phyloP scores from a whole-genome alignment of 768 basidiomycete genomes.

The Lentinula lateritia region DNA sequence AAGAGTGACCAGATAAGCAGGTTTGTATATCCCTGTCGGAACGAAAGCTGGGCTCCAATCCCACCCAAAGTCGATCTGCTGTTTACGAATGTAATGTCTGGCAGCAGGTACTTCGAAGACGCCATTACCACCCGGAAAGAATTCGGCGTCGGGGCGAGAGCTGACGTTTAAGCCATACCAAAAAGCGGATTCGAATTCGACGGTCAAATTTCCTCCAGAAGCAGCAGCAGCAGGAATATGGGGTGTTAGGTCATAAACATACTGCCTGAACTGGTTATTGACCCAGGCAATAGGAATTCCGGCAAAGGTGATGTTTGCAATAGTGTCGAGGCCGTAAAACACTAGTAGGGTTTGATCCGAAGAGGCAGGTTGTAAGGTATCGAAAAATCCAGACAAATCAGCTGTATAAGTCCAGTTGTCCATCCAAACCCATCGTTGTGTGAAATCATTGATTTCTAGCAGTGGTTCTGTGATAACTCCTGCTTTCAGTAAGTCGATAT shows the following conservation, averaged over 20 bases:
- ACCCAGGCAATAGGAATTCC: conserved; percentile 52
- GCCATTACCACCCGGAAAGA: conserved; percentile 22
- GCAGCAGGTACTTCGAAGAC: conserved; percentile 3
- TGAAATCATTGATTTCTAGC: conserved; percentile 50
- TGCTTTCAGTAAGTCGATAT: conserved; percentile 46
- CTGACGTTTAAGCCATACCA: conserved; percentile 51
- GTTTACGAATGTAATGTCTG: conserved; percentile 33
- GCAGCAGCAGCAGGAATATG: conserved; percentile 24
- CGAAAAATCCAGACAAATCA: conserved; percentile 39
- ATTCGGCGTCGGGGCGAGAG: conserved; percentile 40
- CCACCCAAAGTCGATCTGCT: conserved; percentile 45
- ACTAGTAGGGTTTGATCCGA: conserved; percentile 36
- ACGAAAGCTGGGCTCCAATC: conserved; percentile 51
- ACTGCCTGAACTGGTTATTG: conserved; percentile 53
- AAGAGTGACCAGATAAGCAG: conserved; percentile 46
- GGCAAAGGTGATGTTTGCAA: conserved; percentile 48
- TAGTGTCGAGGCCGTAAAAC: conserved; percentile 53
- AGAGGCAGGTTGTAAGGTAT: conserved; percentile 13
- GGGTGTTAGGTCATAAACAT: conserved; percentile 44
- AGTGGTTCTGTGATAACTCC: conserved; percentile 51
- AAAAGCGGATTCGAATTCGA: conserved; percentile 49
- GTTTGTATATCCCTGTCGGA: conserved; percentile 49
- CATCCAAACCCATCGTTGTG: conserved; percentile 48
- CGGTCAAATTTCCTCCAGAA: conserved; percentile 33
- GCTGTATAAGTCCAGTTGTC: conserved; percentile 60